These are phyloP conservation scores for Eucalyptus paniculata DNA, from an alignment of 345 rosid species.

Conservation along the genomic window DNA sequence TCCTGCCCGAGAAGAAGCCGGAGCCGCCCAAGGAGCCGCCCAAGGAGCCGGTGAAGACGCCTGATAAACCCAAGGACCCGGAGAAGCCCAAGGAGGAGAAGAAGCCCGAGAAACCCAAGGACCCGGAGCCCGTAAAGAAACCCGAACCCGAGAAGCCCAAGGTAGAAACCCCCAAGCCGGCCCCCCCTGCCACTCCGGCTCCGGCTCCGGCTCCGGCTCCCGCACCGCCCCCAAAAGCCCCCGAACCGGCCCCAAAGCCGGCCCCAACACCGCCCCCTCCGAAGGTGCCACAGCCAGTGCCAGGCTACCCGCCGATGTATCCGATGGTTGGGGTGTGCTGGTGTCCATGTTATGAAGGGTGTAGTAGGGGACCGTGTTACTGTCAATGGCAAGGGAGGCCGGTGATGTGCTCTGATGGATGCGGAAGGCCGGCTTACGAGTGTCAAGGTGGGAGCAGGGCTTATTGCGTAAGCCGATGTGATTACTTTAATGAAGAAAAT, in stretches of 20 bases:
- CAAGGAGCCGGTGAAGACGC: too few species aligned
- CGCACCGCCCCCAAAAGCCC: not conserved
- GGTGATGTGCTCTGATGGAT: not conserved
- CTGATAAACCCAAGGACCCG: too few species aligned
- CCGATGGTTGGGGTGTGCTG: not conserved
- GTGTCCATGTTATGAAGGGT: not conserved
- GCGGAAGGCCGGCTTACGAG: conserved; percentile 41
- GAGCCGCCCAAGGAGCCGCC: too few species aligned
- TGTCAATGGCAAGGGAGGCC: not conserved
- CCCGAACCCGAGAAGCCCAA: not conserved
- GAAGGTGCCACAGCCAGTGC: accelerated
- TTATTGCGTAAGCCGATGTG: conserved; percentile 11
- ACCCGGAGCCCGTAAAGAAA: not conserved
- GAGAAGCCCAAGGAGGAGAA: not conserved
- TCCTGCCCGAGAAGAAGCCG: not conserved
- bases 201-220: too few species aligned
- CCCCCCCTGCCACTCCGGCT: too few species aligned
- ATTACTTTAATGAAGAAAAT: conserved; percentile 39
- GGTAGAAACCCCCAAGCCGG: not conserved
- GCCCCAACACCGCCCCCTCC: not conserved
- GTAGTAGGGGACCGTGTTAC: not conserved
- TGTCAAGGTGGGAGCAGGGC: conserved; percentile 28
- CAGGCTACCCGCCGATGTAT: not conserved
- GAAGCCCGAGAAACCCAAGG: not conserved
- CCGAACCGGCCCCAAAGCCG: not conserved